These are phyloP conservation scores for Fraxinus americana DNA, from an alignment of 257 asterid genomes.

Conservation along the genomic window DNA sequence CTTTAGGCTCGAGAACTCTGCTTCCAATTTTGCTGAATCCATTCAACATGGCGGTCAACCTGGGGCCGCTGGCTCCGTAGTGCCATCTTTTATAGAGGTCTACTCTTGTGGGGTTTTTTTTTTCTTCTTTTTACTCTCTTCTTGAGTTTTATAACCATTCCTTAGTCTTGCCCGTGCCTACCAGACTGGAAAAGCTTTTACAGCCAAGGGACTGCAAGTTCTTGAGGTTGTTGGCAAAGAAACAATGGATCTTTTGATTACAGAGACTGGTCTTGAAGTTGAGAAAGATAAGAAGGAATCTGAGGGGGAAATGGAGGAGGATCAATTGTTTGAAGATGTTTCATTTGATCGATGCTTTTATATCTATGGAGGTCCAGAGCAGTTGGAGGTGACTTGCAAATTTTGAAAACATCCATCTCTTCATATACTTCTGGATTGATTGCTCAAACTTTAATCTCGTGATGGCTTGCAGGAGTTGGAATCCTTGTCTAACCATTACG, in stretches of 20 bases:
- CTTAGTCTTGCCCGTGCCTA: conserved; percentile 20
- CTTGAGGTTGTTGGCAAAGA: conserved; percentile 96
- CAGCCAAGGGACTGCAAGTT: conserved; percentile 89
- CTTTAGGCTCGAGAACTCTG: conserved; percentile 82
- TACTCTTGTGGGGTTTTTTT: neutral
- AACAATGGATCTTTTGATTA: conserved; percentile 85
- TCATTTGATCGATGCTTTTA: conserved; percentile 95
- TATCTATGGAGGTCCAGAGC: conserved; percentile 99
- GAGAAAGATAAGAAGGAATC: conserved; percentile 42
- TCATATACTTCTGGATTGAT: conserved; percentile 3
- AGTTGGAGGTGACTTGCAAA: conserved; percentile 69
- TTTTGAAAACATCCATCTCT: conserved; percentile 19
- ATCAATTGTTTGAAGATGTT: conserved; percentile 80
- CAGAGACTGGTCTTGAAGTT: conserved; percentile 83
- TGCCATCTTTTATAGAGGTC: conserved; percentile 88
- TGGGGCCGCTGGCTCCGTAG: conserved; percentile 58
- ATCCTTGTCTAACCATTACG: conserved; percentile 87
- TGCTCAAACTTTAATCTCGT: conserved; percentile 25
- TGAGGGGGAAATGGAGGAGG: conserved; percentile 61
- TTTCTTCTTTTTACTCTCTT: conserved; percentile 13
- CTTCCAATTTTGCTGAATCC: conserved; percentile 69
- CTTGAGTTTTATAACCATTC: conserved; percentile 18
- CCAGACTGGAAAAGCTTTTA: conserved; percentile 86
- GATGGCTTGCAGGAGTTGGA: conserved; percentile 75
- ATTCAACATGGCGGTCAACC: conserved; percentile 71